A percentile compares a stretch with the other conserved stretches of the same genome.
These are phyloP conservation scores for Fusarium floridanum DNA, from an alignment of 2,329 filamentous ascomycete genomes.

Conservation along the genomic window DNA sequence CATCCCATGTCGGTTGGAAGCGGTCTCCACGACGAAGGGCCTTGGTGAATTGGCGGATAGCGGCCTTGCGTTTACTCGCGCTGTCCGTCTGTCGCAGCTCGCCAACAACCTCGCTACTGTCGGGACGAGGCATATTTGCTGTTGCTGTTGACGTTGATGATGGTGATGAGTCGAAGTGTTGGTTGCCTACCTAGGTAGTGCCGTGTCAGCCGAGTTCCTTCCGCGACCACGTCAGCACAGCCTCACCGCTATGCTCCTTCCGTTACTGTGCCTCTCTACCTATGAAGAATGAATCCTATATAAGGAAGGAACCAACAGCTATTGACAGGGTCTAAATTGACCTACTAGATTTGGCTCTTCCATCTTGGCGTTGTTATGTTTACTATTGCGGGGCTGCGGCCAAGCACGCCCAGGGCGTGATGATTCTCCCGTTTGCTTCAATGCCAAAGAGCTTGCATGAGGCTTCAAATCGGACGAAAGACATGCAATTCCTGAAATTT, in stretches of 20 bases:
- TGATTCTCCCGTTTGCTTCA: neutral
- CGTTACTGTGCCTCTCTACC: neutral
- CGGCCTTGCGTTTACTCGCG: constrained; percentile 26
- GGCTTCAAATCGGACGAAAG: neutral
- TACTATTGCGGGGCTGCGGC: neutral
- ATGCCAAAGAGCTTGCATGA: neutral
- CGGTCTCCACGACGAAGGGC: constrained; percentile 35
- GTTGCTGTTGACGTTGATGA: neutral
- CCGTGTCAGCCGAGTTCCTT: neutral
- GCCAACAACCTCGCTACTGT: constrained; percentile 11
- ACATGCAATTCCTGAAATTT: neutral
- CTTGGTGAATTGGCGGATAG: constrained; percentile 38
- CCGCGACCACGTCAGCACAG: neutral
- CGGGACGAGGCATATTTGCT: constrained; percentile 18
- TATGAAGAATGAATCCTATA: neutral
- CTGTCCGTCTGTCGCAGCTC: constrained; percentile 33
- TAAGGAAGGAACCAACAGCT: neutral
- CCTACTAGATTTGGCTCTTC: neutral
- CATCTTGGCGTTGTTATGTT: neutral
- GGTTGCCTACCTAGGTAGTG: neutral
- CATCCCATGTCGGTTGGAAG: constrained; percentile 41
- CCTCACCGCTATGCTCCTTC: constrained; percentile 3
- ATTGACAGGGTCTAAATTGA: neutral
- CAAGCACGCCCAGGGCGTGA: neutral
- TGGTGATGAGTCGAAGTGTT: neutral